Evolutionary conservation across 805 yeast species (phyloP).

Genomic region (Yamadazyma ubonensis): DNA sequence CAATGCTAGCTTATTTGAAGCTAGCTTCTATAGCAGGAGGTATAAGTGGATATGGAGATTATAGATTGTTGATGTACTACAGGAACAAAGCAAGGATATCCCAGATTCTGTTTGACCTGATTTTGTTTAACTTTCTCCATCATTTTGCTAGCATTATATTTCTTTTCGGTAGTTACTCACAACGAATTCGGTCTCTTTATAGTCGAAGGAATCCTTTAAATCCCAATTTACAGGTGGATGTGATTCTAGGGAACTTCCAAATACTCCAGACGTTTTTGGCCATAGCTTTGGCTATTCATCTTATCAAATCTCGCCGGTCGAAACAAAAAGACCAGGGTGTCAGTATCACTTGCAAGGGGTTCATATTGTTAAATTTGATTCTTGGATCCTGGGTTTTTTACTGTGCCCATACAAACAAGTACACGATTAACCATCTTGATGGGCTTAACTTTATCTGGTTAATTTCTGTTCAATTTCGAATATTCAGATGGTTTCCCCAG

Average conservation of each 20-base stretch:
- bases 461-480: constrained; percentile 20
- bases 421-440: constrained; percentile 30
- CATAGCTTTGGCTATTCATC: constrained; percentile 2
- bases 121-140: constrained; percentile 18
- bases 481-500: constrained; percentile 41
- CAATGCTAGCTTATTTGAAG: constrained; percentile 5
- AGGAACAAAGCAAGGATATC: constrained; percentile 29
- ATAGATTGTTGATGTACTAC: constrained; percentile 15
- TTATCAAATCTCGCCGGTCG: constrained; percentile 6
- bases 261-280: constrained; percentile 6
- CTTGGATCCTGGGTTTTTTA: constrained; percentile 12
- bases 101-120: constrained; percentile 38
- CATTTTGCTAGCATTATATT: neutral
- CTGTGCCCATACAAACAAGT: neutral
- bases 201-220: constrained; percentile 9
- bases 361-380: neutral
- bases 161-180: constrained; percentile 1
- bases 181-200: constrained; percentile 3
- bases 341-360: constrained; percentile 2
- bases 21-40: too few relatives aligned
- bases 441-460: constrained; percentile 43
- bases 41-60: too few relatives aligned
- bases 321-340: constrained; percentile 12
- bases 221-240: constrained; percentile 4
- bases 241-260: neutral